Evolutionary conservation across 2,329 filamentous ascomycete genomes (phyloP).

Genomic region (Helotiales sp.): DNA sequence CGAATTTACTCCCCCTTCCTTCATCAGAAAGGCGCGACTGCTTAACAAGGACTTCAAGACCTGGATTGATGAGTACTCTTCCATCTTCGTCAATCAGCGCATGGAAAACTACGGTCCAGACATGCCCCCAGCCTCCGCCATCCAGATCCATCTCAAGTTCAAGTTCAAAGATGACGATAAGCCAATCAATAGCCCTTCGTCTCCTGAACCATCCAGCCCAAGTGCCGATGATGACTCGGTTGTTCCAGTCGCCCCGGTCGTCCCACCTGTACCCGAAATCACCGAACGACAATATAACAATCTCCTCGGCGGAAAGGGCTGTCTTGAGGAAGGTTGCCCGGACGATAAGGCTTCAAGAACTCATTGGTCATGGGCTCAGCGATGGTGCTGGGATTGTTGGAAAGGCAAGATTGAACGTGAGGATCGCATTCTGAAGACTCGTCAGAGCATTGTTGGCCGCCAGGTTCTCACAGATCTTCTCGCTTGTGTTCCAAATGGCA

Average conservation of each 20-base stretch:
- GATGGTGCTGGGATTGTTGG: slow-evolving; percentile 34
- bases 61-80: slow-evolving; percentile 26
- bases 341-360: slow-evolving; percentile 29
- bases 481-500: slow-evolving; percentile 33
- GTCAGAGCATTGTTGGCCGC: slow-evolving; percentile 22
- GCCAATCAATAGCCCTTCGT: no score
- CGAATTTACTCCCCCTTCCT: slow-evolving; percentile 32
- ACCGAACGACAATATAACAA: slow-evolving; percentile 31
- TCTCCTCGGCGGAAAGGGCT: slow-evolving; percentile 34
- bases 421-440: slow-evolving; percentile 31
- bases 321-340: slow-evolving; percentile 25
- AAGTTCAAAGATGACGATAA: not conserved
- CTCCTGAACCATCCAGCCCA: not conserved
- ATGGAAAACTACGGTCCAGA: slow-evolving; percentile 32
- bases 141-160: not conserved
- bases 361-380: slow-evolving; percentile 35
- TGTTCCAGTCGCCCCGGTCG: not conserved
- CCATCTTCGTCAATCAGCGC: slow-evolving; percentile 32
- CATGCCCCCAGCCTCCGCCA: slow-evolving; percentile 23
- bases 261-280: not conserved
- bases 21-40: slow-evolving; percentile 31
- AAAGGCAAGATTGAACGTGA: slow-evolving; percentile 31
- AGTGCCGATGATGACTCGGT: slow-evolving; percentile 7
- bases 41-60: slow-evolving; percentile 23
- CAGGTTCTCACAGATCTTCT: slow-evolving; percentile 28